These are phyloP conservation scores for Chytridiales sp. DNA, from an alignment of 371 early-diverging fungal genomes.

Conservation along the genomic window DNA sequence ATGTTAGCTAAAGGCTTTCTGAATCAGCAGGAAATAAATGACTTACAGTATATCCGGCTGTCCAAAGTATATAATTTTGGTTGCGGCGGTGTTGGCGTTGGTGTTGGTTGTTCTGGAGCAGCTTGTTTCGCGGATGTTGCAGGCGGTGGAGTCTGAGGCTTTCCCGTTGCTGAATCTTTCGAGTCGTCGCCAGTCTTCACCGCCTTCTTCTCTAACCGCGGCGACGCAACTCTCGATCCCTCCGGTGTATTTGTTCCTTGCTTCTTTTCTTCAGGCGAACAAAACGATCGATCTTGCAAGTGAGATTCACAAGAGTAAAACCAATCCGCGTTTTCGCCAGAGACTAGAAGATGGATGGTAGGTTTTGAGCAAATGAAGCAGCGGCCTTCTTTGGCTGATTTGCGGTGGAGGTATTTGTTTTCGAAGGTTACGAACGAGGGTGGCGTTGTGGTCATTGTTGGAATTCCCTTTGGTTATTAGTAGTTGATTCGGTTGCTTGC, in stretches of 20 bases:
- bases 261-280: no score
- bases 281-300: constrained; percentile 18
- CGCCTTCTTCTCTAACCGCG: no score
- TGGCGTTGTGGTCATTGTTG: no score
- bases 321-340: constrained; percentile 28
- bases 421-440: no score
- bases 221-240: no score
- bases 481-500: no score
- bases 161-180: no score
- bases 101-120: background rate
- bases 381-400: constrained; percentile 19
- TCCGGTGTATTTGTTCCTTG: no score
- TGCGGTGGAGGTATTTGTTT: constrained; percentile 21
- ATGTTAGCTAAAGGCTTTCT: background rate
- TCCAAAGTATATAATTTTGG: constrained; percentile 13
- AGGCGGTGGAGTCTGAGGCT: background rate
- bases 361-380: constrained; percentile 24
- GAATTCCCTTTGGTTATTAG: no score
- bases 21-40: background rate
- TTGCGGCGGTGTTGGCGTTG: constrained; percentile 1
- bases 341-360: constrained; percentile 10
- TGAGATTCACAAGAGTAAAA: constrained; percentile 26
- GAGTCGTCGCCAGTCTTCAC: no score
- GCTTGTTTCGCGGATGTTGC: background rate
- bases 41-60: background rate